Base-by-base conservation (phyloP, 495 filamentous ascomycete species). In the Ascodesmis nigricans region DNA sequence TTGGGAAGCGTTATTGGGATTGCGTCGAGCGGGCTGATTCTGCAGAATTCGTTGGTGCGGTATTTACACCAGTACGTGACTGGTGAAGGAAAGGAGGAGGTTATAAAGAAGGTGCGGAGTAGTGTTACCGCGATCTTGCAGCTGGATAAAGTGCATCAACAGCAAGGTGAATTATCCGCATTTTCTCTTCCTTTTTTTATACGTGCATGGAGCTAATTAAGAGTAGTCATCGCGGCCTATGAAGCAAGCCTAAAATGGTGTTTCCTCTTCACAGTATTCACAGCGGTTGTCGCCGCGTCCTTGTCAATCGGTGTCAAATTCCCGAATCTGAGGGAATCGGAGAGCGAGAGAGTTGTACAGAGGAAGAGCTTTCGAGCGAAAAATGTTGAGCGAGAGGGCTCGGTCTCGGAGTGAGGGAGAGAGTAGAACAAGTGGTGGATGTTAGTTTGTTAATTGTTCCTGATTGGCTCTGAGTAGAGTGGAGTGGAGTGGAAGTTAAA, bases 1-100 rank as follows among this genome's bases (percentile, higher is more conserved):
- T 49, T 81, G 19, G 78, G 76, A 6, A 63, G 59, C 28, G 75
- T 82, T 1, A 60, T 82, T 45, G 78, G 77, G 5, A 66, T 82
- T 18, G 64, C 75, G 3, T 57, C 61, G 19, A 75, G 69, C 36
- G 78, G 73, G 47, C 62, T 79, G 44, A 66, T 82, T 16, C 59
- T 84, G 39, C 78, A 84, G 53, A 82, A 82, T 49, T 59, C 63
- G 2, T 58, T 84, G 20, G 43, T 64, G 15, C 62, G 58, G 7
- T 67, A 69, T 33, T 57, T 84, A 0, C 53, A 68, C 0, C 39
- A 52, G 27, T 58, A 62, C 25, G 68, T 82, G 0, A 61, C 56
- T 0, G 69, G 66, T 0, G 54, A 58, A 0, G 55, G 65, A 8
- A 71, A 61, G 5, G 31, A 58, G 21, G 47, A 48, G 18, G 58